Conservation (phyloP, 176 grass and related monocot genomes). For the Oropetium thomaeum region DNA sequence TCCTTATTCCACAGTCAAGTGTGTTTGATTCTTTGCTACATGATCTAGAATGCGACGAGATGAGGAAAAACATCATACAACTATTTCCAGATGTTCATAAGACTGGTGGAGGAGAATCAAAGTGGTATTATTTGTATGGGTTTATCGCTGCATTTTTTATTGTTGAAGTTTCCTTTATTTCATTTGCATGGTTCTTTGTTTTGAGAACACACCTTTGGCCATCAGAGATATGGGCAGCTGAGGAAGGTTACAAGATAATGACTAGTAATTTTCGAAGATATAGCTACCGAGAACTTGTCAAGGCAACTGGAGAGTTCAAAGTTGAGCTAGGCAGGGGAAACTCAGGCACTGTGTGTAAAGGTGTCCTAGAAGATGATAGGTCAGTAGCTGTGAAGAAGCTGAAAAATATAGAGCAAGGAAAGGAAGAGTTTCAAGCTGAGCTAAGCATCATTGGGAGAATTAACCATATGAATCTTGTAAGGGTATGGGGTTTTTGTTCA, state of each 20-base stretch:
- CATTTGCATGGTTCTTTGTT: slow-evolving; percentile 39
- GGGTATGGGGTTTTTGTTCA: slow-evolving; percentile 47
- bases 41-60: neutral
- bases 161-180: slow-evolving; percentile 32
- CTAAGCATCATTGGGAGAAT: slow-evolving; percentile 40
- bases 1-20: neutral
- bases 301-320: slow-evolving; percentile 38
- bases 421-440: slow-evolving; percentile 55
- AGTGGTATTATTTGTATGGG: slow-evolving; percentile 46
- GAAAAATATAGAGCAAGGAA: slow-evolving; percentile 12
- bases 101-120: slow-evolving; percentile 4
- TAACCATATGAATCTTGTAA: slow-evolving; percentile 54
- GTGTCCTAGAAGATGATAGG: slow-evolving; percentile 30
- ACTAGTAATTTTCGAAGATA: slow-evolving; percentile 42
- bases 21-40: neutral
- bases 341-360: slow-evolving; percentile 46
- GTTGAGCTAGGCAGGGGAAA: slow-evolving; percentile 40
- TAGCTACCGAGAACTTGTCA: slow-evolving; percentile 33
- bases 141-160: slow-evolving; percentile 28
- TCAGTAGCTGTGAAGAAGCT: slow-evolving; percentile 44
- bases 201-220: slow-evolving; percentile 5
- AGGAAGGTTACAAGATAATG: slow-evolving; percentile 38
- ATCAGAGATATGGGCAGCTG: slow-evolving; percentile 1
- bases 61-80: neutral
- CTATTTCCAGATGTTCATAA: slow-evolving; percentile 12